A percentile compares a stretch with the other conserved stretches of the same genome.
phyloP scores from a whole-genome alignment of 2,329 filamentous ascomycete species.

The Aspergillus alliaceus region DNA sequence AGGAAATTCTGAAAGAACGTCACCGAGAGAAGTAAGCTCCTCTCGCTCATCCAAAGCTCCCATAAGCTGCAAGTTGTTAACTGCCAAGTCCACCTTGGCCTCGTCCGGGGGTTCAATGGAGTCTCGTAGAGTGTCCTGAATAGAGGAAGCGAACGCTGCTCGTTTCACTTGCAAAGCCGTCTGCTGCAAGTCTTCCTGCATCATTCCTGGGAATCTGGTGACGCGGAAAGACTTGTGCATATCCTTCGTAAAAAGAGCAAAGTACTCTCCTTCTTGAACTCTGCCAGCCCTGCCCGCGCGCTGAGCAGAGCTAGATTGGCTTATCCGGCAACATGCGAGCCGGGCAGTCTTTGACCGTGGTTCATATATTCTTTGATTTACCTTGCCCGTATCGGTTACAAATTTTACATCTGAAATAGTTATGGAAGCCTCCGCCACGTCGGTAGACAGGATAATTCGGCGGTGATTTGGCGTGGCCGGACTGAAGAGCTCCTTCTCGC shows the following conservation, averaged over 20 bases:
- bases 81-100: constrained; percentile 37
- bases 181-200: constrained; percentile 46
- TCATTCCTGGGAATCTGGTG: constrained; percentile 41
- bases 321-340: constrained; percentile 47
- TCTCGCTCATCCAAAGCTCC: constrained; percentile 47
- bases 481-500: constrained; percentile 46
- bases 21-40: constrained; percentile 47
- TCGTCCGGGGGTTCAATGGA: constrained; percentile 48
- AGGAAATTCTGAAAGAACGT: constrained; percentile 43
- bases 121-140: constrained; percentile 44
- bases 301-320: constrained; percentile 49
- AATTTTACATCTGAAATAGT: constrained; percentile 54
- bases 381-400: constrained; percentile 52
- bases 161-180: constrained; percentile 47
- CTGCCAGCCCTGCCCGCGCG: constrained; percentile 53
- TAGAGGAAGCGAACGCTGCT: constrained; percentile 37
- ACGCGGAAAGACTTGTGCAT: constrained; percentile 34
- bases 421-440: constrained; percentile 53
- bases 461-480: constrained; percentile 42
- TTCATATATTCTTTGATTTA: constrained; percentile 42
- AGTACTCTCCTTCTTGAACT: constrained; percentile 51
- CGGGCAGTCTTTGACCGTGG: constrained; percentile 38
- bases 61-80: constrained; percentile 41
- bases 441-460: constrained; percentile 52
- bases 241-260: constrained; percentile 46